Percentiles rank a stretch among this genome's conserved stretches.
Evolutionary conservation across 2,329 filamentous ascomycete species (phyloP).

Genomic region (Ophidiomyces ophidiicola): DNA sequence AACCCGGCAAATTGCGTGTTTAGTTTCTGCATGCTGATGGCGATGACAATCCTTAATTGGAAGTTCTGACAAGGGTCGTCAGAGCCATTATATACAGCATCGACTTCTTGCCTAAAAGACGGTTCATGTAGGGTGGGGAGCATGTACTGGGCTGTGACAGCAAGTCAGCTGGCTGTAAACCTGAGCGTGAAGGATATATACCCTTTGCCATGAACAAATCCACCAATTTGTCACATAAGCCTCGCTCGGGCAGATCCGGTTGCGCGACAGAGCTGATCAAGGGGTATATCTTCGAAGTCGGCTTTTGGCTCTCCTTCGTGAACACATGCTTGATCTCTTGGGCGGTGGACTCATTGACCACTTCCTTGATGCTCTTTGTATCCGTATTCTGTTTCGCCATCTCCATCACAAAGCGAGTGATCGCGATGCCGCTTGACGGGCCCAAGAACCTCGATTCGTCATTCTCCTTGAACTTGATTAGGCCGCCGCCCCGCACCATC

Average conservation of each 20-base stretch:
- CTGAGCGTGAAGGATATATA: conserved; percentile 28
- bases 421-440: conserved; percentile 87
- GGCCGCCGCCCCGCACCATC: conserved; percentile 72
- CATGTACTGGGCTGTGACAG: conserved; percentile 63
- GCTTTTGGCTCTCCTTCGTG: conserved; percentile 51
- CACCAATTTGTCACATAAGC: conserved; percentile 64
- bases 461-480: conserved; percentile 70
- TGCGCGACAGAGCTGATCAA: conserved; percentile 79
- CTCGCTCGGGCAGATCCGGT: conserved; percentile 57
- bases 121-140: conserved; percentile 79
- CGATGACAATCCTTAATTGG: conserved; percentile 77
- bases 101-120: conserved; percentile 60
- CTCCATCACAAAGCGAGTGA: conserved; percentile 90
- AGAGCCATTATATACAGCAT: conserved; percentile 67
- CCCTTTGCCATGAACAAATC: conserved; percentile 79
- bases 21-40: conserved; percentile 87
- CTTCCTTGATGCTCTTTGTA: conserved; percentile 78
- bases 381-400: conserved; percentile 89
- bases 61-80: conserved; percentile 77
- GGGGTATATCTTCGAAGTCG: conserved; percentile 71
- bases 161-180: conserved; percentile 13
- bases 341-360: conserved; percentile 65
- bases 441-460: conserved; percentile 87
- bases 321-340: conserved; percentile 57
- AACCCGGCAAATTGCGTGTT: conserved; percentile 82